Evolutionary conservation across 1,139 yeast genomes (phyloP).

Genomic region (Diutina neorugosa): DNA sequence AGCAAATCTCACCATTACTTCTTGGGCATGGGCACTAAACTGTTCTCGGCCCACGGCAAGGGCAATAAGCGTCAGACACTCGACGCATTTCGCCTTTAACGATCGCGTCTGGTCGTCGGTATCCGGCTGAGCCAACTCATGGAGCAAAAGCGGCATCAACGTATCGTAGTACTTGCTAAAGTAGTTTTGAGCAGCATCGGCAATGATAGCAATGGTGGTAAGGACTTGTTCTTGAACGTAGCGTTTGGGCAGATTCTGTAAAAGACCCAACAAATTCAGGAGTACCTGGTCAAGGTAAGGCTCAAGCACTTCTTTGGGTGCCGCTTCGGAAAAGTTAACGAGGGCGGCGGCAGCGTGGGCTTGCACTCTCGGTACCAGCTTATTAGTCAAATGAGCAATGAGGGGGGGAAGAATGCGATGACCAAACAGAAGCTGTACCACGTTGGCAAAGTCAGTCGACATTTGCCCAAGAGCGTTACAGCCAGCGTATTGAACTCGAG

Average conservation of each 20-base stretch:
- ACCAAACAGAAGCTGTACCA: slow-evolving; percentile 73
- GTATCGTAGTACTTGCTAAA: slow-evolving; percentile 90
- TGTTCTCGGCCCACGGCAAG: slow-evolving; percentile 94
- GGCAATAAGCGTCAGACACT: slow-evolving; percentile 89
- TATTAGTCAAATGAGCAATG: slow-evolving; percentile 61
- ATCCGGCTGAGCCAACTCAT: slow-evolving; percentile 41
- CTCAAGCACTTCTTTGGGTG: slow-evolving; percentile 74
- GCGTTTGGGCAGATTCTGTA: slow-evolving; percentile 58
- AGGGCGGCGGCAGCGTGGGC: slow-evolving; percentile 98
- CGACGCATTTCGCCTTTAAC: slow-evolving; percentile 87
- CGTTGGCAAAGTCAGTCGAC: slow-evolving; percentile 93
- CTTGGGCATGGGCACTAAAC: slow-evolving; percentile 65
- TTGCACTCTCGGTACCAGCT: slow-evolving; percentile 81
- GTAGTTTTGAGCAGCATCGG: slow-evolving; percentile 91
- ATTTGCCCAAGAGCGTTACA: slow-evolving; percentile 96
- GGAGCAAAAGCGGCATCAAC: slow-evolving; percentile 78
- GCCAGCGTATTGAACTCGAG: slow-evolving; percentile 94
- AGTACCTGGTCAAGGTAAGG: slow-evolving; percentile 81
- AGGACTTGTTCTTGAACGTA: slow-evolving; percentile 96
- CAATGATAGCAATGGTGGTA: slow-evolving; percentile 93
- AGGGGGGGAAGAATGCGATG: slow-evolving; percentile 76
- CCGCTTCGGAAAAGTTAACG: slow-evolving; percentile 89
- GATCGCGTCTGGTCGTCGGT: slow-evolving; percentile 76
- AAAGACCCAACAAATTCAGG: slow-evolving; percentile 56
- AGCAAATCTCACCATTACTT: slow-evolving; percentile 63